Percentiles rank a stretch among this genome's conserved stretches.
Evolutionary conservation across 2,329 filamentous ascomycete genomes (phyloP).

Genomic region (Hymenoscyphus scutula): DNA sequence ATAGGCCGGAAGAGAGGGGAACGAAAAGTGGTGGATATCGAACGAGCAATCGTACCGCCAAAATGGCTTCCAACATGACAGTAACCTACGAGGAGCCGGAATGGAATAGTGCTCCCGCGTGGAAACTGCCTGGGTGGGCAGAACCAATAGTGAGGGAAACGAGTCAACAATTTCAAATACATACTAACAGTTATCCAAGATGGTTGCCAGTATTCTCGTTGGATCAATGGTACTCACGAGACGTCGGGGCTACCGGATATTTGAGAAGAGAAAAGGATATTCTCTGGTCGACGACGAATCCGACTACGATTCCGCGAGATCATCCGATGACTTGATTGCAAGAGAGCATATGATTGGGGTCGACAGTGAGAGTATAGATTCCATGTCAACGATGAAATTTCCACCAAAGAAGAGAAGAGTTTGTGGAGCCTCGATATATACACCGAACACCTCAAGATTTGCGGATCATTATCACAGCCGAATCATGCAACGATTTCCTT

Average conservation of each 20-base stretch:
- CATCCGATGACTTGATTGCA: constrained; percentile 33
- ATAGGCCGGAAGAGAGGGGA: neutral
- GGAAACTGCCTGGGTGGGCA: constrained; percentile 36
- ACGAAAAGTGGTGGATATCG: neutral
- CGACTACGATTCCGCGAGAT: constrained; percentile 28
- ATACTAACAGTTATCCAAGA: constrained; percentile 26
- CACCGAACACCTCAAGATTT: constrained; percentile 61
- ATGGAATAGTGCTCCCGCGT: constrained; percentile 36
- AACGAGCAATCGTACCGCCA: neutral
- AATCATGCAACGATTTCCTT: constrained; percentile 63
- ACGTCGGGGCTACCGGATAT: constrained; percentile 29
- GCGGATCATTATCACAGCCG: constrained; percentile 58
- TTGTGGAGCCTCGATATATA: constrained; percentile 50
- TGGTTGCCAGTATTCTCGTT: constrained; percentile 36
- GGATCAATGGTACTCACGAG: constrained; percentile 35
- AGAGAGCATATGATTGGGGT: constrained; percentile 30
- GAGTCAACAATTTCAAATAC: neutral
- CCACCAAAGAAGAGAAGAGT: constrained; percentile 50
- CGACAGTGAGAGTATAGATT: constrained; percentile 25
- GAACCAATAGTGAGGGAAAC: constrained; percentile 33
- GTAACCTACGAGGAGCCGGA: constrained; percentile 32
- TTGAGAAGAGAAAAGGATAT: constrained; percentile 22
- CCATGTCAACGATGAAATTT: constrained; percentile 31
- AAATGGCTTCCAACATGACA: constrained; percentile 22
- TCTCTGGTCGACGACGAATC: constrained; percentile 30